Base-by-base conservation (phyloP, 129 eudicot genomes). In the Deinandra increscens region DNA sequence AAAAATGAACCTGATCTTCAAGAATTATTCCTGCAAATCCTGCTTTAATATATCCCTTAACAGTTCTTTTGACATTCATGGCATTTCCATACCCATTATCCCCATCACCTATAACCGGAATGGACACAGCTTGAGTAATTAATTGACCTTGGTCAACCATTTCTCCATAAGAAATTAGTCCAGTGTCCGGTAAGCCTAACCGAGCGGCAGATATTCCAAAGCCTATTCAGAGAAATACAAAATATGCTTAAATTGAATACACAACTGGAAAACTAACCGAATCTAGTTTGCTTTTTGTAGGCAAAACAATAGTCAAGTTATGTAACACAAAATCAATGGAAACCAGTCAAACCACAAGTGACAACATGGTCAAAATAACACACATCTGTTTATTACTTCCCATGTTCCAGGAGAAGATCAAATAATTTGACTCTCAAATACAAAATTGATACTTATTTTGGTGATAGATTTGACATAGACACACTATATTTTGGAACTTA, bases 61-160 rank as follows among this genome's bases (percentile, higher is more conserved):
- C 81, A 66, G 98, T 88, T 83, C 98, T 87, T 78, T 92, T 92
- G 50, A 86, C 91, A 75, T 92, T 92, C 95, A 92, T 86, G 60
- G 96, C 89, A 76, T 86, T 88, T 26, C 98, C 98, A 69, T 92
- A 92, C 54, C 98, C 98, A 78, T 92, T 92, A 71, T 92, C 98
- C 29, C 88, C 98, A 71, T 92, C 98, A 18, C 98, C 98, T 56
- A 92, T 92, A 11, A 92, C 82, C 36, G 98, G 98, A 64, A 92
- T 92, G 38, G 96, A 81, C 36, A 86, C 95, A 20, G 96, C 89
- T 71, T 82, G 79, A 45, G 98, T 86, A 42, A 92, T 86, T 26
- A 81, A 81, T 72, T 63, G 80, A 29, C 96, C 98, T 83, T 92
- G 91, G 72, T 86, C 98, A 76, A 92, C 80, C 95, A 89, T 92